Evolutionary conservation across 2,329 filamentous ascomycete genomes (phyloP), one percentile per base, ranked within the genome.

Genomic region (Colletotrichum scovillei): DNA sequence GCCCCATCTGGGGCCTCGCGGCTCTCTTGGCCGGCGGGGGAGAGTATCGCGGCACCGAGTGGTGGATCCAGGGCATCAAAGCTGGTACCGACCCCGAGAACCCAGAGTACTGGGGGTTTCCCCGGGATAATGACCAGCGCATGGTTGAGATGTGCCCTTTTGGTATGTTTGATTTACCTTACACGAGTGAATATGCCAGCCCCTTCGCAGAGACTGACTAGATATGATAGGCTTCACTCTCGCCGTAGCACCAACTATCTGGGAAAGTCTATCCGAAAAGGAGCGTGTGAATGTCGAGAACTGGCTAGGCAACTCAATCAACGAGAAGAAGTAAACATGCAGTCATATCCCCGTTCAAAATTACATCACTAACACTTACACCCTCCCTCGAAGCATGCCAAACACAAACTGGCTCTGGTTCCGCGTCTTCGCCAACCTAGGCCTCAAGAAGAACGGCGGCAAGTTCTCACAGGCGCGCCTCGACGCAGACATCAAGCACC

Each of bases 141-240:
- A 95, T 95, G 94, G 94, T 95, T 2, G 94, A 96, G 80, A 94
- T 95, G 88, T 95, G 93, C 79, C 93, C 93, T 0, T 87, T 95
- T 72, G 94, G 86, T 86, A 80, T 73, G 79, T 16, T 28, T 16
- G 38, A 8, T 22, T 38, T 4, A 4, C 22, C 4, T 9, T 5
- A 11, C n/a, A 12, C 32, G 32, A 32, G 32, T 32, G 32, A 32
- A 32, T 11, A 32, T 12, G 32, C 9, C 32, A 4, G 32, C 32
- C 32, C 3, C 32, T 32, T 12, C 32, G 32, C 32, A 32, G 32
- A 32, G 32, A 12, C 19, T 46, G 5, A 46, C 19, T 9, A 19
- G 16, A 9, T 4, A 19, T n/a, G 7, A 16, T 42, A 86, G 86
- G 93, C 0, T 95, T 91, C 78, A 90, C 93, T 1, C 85, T 96